These are phyloP conservation scores for Magnolia sinica DNA, from an alignment of 164 flowering plant species.

Conservation along the genomic window DNA sequence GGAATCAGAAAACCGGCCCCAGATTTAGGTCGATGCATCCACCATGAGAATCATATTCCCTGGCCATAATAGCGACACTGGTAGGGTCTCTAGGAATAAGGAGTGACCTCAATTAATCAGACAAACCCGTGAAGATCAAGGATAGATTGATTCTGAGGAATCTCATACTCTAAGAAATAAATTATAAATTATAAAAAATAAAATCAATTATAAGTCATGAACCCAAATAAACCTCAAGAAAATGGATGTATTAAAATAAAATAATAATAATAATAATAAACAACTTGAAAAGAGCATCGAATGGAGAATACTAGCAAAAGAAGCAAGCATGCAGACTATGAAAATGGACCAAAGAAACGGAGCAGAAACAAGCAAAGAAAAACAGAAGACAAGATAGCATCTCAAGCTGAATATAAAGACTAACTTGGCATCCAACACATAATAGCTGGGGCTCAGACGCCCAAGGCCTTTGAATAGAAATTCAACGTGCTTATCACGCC, in stretches of 20 bases:
- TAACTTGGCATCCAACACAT: slow-evolving; percentile 76
- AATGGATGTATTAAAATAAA: no score
- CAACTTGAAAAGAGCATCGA: neutral
- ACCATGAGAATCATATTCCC: no score
- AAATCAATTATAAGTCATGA: no score
- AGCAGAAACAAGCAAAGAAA: no score
- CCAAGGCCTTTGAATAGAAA: slow-evolving; percentile 51
- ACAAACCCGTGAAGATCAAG: neutral
- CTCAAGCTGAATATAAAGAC: slow-evolving; percentile 1
- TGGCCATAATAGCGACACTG: no score
- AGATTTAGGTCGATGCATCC: no score
- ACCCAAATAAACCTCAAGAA: no score
- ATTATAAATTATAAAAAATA: no score
- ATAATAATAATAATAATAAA: no score
- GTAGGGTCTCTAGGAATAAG: no score
- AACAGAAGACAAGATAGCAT: neutral
- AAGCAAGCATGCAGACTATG: neutral
- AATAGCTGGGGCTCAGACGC: slow-evolving; percentile 55
- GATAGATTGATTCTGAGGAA: neutral
- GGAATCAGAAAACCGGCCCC: no score
- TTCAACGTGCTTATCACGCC: slow-evolving; percentile 60
- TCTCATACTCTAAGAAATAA: neutral
- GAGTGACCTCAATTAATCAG: neutral
- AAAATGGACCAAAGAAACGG: neutral
- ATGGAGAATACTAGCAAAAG: neutral